Base-by-base conservation (phyloP, 306 rosid species). In the Fragaria vesca region DNA sequence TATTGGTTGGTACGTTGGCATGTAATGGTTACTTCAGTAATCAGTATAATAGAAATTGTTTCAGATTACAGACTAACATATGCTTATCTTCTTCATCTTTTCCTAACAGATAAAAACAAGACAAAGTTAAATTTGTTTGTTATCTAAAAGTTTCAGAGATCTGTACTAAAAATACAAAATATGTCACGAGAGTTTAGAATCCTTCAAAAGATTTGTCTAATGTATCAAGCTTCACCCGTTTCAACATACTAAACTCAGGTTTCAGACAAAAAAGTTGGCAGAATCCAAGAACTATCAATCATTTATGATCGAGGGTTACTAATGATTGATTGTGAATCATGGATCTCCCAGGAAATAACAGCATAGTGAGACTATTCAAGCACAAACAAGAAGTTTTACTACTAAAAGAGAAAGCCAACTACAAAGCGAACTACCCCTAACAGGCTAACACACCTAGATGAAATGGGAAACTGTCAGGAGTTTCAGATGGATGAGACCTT, bases 401-500 rank as follows among this genome's bases (percentile, higher is more conserved):
- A 58, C 45, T 51, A 51, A 70, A 66, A 21, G 12, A 60, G 58
- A 21, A 68, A 71, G 69, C 69, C 66, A 40, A 66, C 62, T 20
- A 26, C 47, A 21, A 68, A 71, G 69, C 69, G 57, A 40, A 66
- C 62, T 20, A 26, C 47, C 69, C 69, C 51, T 8, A 16, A 9
- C 46, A 32, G 36, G 34, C 34, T 32, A 32, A 67, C 42, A 71
- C n/a, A 66, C 21, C 68, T 15, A 24, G 43, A 43, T 1, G 55
- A 40, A 57, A 38, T 36, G 36, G 36, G 52, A 57, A 42, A 74
- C 20, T 30, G 18, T 40, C 28, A 1, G 20, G 20, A 55, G n/a
- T 71, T 57, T 24, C 76, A 73, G 87, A 67, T 40, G 42, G 86
- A 81, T 12, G 87, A 78, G 76, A 88, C 75, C 65, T 67, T 86